These are phyloP conservation scores for Purpureocillium takamizusanense DNA, from an alignment of 2,329 filamentous ascomycete genomes.

Conservation along the genomic window DNA sequence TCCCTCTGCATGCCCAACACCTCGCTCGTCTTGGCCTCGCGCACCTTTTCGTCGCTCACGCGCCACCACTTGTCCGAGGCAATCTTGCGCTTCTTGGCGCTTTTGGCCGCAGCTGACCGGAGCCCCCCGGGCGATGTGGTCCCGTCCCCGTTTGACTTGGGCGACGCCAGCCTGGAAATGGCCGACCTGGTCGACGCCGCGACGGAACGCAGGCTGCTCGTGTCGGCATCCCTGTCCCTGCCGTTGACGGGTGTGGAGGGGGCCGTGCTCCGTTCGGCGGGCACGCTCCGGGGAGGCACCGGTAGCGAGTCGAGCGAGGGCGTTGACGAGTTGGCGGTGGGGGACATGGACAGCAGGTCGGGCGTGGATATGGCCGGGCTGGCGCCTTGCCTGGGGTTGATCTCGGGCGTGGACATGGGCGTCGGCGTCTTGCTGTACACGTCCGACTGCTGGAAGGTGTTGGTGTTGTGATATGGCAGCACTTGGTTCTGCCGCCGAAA, in stretches of 20 bases:
- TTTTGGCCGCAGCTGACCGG: constrained; percentile 14
- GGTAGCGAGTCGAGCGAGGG: constrained; percentile 25
- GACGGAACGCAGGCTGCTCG: constrained; percentile 45
- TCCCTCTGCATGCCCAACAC: constrained; percentile 91
- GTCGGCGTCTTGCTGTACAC: constrained; percentile 59
- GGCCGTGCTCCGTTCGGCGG: constrained; percentile 15
- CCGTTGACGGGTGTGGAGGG: constrained; percentile 16
- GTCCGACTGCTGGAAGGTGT: constrained; percentile 66
- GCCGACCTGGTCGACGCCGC: constrained; percentile 47
- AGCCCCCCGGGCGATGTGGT: constrained; percentile 10
- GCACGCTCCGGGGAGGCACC: constrained; percentile 21
- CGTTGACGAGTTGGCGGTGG: constrained; percentile 24
- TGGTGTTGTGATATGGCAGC: constrained; percentile 73
- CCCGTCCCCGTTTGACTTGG: constrained; percentile 18
- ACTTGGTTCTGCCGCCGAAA: constrained; percentile 79
- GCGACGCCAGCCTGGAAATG: constrained; percentile 37
- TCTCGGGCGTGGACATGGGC: constrained; percentile 38
- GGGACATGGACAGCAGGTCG: constrained; percentile 29
- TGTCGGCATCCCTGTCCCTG: constrained; percentile 36
- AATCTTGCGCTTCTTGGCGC: constrained; percentile 45
- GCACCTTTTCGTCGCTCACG: constrained; percentile 94
- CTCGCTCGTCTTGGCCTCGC: constrained; percentile 86
- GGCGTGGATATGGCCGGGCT: constrained; percentile 38
- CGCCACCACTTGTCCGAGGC: constrained; percentile 81
- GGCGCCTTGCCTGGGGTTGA: constrained; percentile 25